These are phyloP conservation scores for Tetrahymena thermophila DNA, from an alignment of 73 alveolate species.

Conservation along the genomic window DNA sequence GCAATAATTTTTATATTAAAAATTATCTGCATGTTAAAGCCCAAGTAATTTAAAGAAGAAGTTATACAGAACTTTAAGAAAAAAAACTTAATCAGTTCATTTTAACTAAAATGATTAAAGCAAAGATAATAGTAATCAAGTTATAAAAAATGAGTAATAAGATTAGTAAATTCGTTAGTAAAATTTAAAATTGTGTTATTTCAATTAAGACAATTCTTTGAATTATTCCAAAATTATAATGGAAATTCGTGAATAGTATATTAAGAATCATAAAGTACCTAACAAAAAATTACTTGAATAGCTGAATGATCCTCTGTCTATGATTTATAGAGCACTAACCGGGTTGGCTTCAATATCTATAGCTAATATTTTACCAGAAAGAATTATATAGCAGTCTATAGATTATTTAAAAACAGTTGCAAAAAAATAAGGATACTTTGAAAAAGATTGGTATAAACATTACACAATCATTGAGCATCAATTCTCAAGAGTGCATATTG, in stretches of 20 bases:
- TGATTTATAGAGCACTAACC: not conserved
- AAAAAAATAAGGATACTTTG: not conserved
- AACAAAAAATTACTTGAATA: not conserved
- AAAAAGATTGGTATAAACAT: not conserved
- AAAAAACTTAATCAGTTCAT: not conserved
- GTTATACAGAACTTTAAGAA: not conserved
- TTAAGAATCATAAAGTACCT: not conserved
- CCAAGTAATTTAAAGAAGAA: not conserved
- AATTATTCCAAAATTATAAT: not conserved
- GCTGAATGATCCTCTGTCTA: not conserved
- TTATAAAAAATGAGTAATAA: not conserved
- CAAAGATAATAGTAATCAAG: not conserved
- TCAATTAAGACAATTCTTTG: not conserved
- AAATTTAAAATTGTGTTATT: not conserved
- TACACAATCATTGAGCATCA: not conserved
- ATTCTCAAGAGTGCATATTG: not conserved
- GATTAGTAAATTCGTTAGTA: not conserved
- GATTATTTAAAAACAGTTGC: not conserved
- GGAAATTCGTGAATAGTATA: not conserved
- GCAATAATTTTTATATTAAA: no score
- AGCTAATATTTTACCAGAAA: not conserved
- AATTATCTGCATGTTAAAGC: not conserved
- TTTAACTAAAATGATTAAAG: no score
- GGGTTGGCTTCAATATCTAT: not conserved
- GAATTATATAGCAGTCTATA: not conserved